These are phyloP conservation scores for Fusarium odoratissimum DNA, from an alignment of 2,329 filamentous ascomycete genomes.

Conservation along the genomic window DNA sequence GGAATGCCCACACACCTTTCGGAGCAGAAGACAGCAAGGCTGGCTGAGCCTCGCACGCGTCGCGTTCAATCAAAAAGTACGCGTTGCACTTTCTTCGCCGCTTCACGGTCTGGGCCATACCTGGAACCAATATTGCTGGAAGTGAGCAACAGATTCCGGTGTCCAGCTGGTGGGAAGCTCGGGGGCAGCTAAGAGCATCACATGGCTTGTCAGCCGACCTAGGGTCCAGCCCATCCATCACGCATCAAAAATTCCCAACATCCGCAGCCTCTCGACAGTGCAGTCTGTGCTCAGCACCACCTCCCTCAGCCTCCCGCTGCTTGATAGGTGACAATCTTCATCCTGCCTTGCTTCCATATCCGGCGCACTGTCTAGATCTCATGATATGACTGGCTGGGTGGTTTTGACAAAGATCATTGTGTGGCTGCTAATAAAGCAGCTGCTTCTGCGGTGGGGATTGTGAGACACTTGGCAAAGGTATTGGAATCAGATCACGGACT, in stretches of 20 bases:
- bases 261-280: constrained; percentile 16
- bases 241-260: constrained; percentile 25
- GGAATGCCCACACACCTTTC: constrained; percentile 30
- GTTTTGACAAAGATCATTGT: constrained; percentile 9
- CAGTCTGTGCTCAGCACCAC: constrained; percentile 31
- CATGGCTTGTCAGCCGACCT: constrained; percentile 46
- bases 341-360: constrained; percentile 20
- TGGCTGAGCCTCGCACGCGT: constrained; percentile 41
- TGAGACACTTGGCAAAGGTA: constrained; percentile 34
- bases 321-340: constrained; percentile 16
- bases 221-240: constrained; percentile 26
- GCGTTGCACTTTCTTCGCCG: constrained; percentile 21
- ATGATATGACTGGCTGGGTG: constrained; percentile 28
- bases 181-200: constrained; percentile 34
- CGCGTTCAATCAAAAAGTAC: constrained; percentile 28
- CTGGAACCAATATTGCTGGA: constrained; percentile 5
- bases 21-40: constrained; percentile 17
- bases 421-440: constrained; percentile 30
- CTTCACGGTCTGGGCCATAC: constrained; percentile 3
- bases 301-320: constrained; percentile 24
- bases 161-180: constrained; percentile 11
- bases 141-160: constrained; percentile 25
- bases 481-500: constrained; percentile 9
- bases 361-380: constrained; percentile 31
- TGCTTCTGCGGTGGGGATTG: constrained; percentile 9